Base-by-base conservation (phyloP, 1,139 yeast species). In the Yamadazyma atmosphaerica region DNA sequence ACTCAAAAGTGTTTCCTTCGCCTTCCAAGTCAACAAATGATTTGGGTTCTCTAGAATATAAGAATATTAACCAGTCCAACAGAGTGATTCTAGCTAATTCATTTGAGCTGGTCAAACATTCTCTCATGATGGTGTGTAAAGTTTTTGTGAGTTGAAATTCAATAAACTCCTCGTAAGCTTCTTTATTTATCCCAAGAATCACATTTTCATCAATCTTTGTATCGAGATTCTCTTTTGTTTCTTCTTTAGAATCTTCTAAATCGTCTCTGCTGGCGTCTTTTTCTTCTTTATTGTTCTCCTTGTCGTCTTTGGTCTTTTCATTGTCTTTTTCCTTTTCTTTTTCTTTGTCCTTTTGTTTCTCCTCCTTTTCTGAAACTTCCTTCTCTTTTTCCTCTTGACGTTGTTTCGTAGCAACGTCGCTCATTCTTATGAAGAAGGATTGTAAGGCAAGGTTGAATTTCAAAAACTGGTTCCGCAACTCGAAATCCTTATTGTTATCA, bases 51-150 rank as follows among this genome's bases (percentile, higher is more conserved):
- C 82, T 82, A 24, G 81, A 75, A 54, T 90, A 94, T 33, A 94
- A 70, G 73, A 88, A 81, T 18, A 83, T 82, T 26, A 94, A 69
- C 98, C 98, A 94, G 49, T 90, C 96, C 33, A 94, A 67, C 14
- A 95, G 86, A 0, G 95, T 89, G 14, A 89, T 75, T 46, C 94
- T 72, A 0, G 97, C 86, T 25, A 83, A 79, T 47, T 88, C 96
- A 50, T 87, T 84, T 40, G 58, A 44, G 10, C 65, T 60, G 23
- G 61, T 59, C 19, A 68, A 55, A 42, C 68, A 70, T 46, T 68
- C 73, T 31, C 58, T 54, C 52, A 65, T 61, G 10, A 70, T 66
- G 2, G 60, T 57, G 23, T 60, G 58, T 30, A 71, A 55, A 0
- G 73, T 68, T 12, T 54, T 50, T 6, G 61, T 59, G 37, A 72